These are phyloP conservation scores for Gardenia jasminoides DNA, from an alignment of 257 asterid species.

Conservation along the genomic window DNA sequence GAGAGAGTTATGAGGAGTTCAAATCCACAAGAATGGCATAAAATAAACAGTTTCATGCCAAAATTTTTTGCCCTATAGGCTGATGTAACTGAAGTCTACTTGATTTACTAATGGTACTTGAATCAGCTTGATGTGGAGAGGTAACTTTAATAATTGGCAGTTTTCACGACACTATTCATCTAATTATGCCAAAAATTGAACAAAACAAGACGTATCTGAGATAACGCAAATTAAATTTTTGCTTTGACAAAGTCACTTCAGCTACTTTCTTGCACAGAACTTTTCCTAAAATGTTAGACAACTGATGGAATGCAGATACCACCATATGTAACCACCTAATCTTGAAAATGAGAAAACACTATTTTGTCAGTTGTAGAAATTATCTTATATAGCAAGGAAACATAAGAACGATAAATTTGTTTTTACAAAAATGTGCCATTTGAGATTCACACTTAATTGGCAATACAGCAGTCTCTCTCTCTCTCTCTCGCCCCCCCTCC, in stretches of 20 bases:
- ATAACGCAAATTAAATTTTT: background rate
- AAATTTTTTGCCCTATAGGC: background rate
- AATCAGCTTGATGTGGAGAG: background rate
- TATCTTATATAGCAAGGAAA: background rate
- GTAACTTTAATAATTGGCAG: background rate
- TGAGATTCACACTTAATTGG: background rate
- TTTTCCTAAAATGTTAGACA: background rate
- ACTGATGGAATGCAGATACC: conserved; percentile 1
- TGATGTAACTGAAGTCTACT: too few species aligned
- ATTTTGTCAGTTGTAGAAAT: background rate
- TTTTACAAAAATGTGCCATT: background rate
- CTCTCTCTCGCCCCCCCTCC: too few species aligned
- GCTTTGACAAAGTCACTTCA: background rate
- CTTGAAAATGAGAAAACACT: background rate
- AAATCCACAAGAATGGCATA: conserved; percentile 18
- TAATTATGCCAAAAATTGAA: background rate
- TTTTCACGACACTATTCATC: background rate
- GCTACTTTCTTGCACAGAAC: background rate
- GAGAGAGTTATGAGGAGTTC: conserved; percentile 3
- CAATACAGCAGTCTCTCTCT: background rate
- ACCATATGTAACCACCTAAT: background rate
- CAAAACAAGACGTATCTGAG: background rate
- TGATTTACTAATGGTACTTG: background rate
- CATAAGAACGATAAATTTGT: too few species aligned
- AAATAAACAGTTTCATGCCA: background rate